These are phyloP conservation scores for Secale cereale DNA, from an alignment of 176 grass and related monocot species.

Conservation along the genomic window DNA sequence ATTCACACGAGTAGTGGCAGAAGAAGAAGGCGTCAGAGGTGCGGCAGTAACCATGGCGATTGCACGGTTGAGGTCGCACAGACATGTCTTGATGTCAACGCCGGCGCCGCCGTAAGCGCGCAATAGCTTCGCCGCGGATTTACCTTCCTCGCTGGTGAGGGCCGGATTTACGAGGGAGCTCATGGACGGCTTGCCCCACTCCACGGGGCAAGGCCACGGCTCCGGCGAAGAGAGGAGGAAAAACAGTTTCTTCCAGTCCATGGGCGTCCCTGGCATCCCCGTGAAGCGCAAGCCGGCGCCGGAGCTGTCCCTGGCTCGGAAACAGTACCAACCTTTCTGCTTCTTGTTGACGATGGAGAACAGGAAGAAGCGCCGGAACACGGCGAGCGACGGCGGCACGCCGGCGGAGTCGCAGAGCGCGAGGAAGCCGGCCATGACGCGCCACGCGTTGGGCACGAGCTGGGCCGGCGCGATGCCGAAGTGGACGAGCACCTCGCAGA, in stretches of 20 bases:
- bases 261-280: no score
- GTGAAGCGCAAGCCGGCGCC: no score
- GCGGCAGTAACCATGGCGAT: not conserved
- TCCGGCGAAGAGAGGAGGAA: no score
- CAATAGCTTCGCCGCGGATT: no score
- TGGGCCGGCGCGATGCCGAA: slow-evolving; percentile 1
- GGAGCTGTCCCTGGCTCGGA: not conserved
- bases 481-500: not conserved
- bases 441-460: not conserved
- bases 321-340: not conserved
- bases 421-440: not conserved
- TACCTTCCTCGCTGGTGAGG: no score
- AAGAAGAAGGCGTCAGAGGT: not conserved
- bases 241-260: no score
- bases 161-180: no score
- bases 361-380: not conserved
- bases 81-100: no score
- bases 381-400: not conserved
- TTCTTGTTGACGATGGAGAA: not conserved
- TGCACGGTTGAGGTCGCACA: not conserved
- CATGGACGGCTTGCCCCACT: no score
- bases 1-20: not conserved
- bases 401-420: not conserved
- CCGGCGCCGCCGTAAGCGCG: no score
- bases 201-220: no score